phyloP scores from a whole-genome alignment of 2,329 filamentous ascomycete species.

The Podosphaera aphanis region DNA sequence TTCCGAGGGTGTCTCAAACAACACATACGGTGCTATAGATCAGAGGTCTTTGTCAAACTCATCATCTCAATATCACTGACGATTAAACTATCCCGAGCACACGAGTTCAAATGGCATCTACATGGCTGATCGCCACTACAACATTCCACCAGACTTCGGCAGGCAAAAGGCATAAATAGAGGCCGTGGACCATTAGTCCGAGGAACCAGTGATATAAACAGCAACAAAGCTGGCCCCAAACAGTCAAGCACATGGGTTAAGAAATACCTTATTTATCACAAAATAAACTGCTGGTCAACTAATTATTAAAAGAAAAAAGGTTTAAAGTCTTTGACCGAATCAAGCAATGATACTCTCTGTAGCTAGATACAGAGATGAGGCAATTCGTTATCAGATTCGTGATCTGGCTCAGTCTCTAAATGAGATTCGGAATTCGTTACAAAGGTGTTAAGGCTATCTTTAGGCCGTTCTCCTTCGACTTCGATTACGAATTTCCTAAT shows the following conservation, averaged over 20 bases:
- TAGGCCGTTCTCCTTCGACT: too few species aligned
- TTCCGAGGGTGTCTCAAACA: background rate
- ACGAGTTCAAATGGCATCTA: background rate
- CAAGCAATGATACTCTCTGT: too few species aligned
- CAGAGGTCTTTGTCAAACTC: background rate
- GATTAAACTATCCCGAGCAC: background rate
- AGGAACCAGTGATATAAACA: background rate
- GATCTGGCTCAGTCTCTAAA: too few species aligned
- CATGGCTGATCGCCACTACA: conserved; percentile 1
- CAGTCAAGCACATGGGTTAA: background rate
- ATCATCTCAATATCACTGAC: background rate
- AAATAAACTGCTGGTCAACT: background rate
- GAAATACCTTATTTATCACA: background rate
- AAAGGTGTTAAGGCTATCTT: too few species aligned
- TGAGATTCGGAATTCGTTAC: too few species aligned
- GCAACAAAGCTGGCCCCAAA: background rate
- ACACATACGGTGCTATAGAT: background rate
- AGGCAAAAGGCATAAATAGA: background rate
- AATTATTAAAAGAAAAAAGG: background rate
- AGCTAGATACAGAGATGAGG: too few species aligned
- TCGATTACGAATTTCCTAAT: too few species aligned
- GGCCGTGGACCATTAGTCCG: background rate
- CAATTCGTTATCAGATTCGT: too few species aligned
- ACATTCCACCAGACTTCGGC: background rate
- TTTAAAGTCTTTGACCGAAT: too few species aligned